Percentiles rank a stretch among this genome's conserved stretches.
Evolutionary conservation across 2,329 filamentous ascomycete species (phyloP).

Genomic region (Cercospora citrullina): DNA sequence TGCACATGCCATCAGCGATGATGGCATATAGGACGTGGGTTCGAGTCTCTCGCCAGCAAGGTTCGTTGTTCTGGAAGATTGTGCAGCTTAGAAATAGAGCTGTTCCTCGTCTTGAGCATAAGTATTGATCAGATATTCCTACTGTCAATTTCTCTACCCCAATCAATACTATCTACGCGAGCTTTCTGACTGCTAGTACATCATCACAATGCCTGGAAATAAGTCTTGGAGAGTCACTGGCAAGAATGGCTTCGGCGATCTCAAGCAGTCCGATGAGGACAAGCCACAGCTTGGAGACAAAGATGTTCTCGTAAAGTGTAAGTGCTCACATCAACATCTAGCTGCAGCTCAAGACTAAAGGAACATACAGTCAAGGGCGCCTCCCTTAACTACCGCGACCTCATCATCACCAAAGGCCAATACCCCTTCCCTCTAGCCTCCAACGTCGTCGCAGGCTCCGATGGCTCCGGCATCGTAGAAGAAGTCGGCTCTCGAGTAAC

Average conservation of each 20-base stretch:
- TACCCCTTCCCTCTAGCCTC: slow-evolving; percentile 48
- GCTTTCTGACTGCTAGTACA: background rate
- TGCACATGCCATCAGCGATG: slow-evolving; percentile 8
- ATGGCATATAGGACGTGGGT: slow-evolving; percentile 5
- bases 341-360: slow-evolving; percentile 4
- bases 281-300: slow-evolving; percentile 66
- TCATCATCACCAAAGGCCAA: slow-evolving; percentile 50
- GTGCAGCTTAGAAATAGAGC: slow-evolving; percentile 17
- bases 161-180: background rate
- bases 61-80: slow-evolving; percentile 5
- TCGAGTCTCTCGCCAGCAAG: slow-evolving; percentile 2
- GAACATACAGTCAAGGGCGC: slow-evolving; percentile 45
- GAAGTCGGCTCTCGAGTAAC: slow-evolving; percentile 57
- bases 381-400: slow-evolving; percentile 53
- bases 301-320: slow-evolving; percentile 69
- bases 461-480: slow-evolving; percentile 55
- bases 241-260: slow-evolving; percentile 59
- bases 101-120: background rate
- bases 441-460: slow-evolving; percentile 50
- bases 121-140: background rate
- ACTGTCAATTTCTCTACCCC: background rate
- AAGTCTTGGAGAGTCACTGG: slow-evolving; percentile 56
- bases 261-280: slow-evolving; percentile 56
- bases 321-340: slow-evolving; percentile 10
- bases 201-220: slow-evolving; percentile 23